phyloP scores from a whole-genome alignment of 768 basidiomycete species.

The Scleroderma citrinum region DNA sequence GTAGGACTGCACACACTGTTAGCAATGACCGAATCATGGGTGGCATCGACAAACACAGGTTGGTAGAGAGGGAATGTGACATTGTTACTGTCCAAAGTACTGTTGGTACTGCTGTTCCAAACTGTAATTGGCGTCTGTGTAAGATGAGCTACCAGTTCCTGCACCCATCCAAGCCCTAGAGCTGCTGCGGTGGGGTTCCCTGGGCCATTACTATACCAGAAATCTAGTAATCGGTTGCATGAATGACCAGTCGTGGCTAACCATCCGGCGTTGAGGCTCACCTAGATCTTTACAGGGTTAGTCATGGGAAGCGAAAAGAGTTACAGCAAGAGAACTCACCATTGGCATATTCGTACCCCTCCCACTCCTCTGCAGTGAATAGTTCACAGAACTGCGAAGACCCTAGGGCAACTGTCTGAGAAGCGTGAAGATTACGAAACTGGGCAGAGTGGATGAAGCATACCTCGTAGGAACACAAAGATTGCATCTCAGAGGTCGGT shows the following conservation, averaged over 20 bases:
- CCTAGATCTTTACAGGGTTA: too few species aligned
- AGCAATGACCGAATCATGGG: conserved; percentile 41
- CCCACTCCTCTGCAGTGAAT: conserved; percentile 50
- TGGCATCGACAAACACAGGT: conserved; percentile 40
- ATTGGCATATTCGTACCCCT: conserved; percentile 39
- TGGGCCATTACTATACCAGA: too few species aligned
- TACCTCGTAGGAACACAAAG: conserved; percentile 36
- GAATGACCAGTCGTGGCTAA: conserved; percentile 31
- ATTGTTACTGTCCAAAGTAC: conserved; percentile 36
- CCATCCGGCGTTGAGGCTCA: too few species aligned
- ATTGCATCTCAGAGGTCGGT: conserved; percentile 32
- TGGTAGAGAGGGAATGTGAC: conserved; percentile 32
- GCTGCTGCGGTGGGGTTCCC: too few species aligned
- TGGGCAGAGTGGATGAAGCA: neutral
- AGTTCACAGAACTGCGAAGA: conserved; percentile 45
- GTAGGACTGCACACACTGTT: conserved; percentile 20
- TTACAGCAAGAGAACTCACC: conserved; percentile 19
- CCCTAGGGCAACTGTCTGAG: conserved; percentile 42
- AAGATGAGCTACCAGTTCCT: too few species aligned
- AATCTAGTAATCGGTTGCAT: too few species aligned
- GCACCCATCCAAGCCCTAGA: too few species aligned
- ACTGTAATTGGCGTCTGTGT: too few species aligned
- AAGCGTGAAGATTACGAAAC: neutral
- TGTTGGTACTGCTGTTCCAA: conserved; percentile 45
- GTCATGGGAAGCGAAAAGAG: too few species aligned